These are phyloP conservation scores for Colletotrichum spaethianum DNA, from an alignment of 2,329 filamentous ascomycete genomes.

Conservation along the genomic window DNA sequence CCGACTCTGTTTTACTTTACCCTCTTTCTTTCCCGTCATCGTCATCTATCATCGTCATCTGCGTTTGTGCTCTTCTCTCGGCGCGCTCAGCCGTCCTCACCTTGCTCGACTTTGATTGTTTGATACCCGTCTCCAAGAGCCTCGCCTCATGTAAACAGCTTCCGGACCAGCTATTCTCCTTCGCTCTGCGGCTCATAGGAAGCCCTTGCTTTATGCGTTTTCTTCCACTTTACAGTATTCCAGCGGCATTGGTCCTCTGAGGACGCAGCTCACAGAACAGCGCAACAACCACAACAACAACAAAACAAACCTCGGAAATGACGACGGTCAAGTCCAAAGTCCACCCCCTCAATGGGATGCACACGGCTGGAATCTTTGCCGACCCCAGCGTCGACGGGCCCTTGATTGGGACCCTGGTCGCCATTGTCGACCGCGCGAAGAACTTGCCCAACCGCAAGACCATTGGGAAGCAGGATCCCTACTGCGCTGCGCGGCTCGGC, in stretches of 20 bases:
- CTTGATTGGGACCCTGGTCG: constrained; percentile 91
- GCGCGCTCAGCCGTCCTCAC: constrained; percentile 9
- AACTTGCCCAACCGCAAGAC: constrained; percentile 97
- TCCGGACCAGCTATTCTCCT: neutral
- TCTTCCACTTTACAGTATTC: neutral
- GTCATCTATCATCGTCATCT: constrained; percentile 18
- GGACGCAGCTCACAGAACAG: neutral
- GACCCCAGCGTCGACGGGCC: constrained; percentile 96
- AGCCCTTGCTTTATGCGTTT: constrained; percentile 1
- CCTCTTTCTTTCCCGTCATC: constrained; percentile 28
- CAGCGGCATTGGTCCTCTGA: constrained; percentile 25
- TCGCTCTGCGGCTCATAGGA: constrained; percentile 8
- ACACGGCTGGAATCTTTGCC: constrained; percentile 93
- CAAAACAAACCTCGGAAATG: constrained; percentile 43
- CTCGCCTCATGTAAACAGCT: constrained; percentile 10
- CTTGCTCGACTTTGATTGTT: constrained; percentile 20
- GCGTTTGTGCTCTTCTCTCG: constrained; percentile 11
- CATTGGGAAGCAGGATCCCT: constrained; percentile 98
- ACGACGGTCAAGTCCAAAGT: constrained; percentile 70
- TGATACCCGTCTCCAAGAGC: constrained; percentile 26
- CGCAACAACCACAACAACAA: constrained; percentile 15
- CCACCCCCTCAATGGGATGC: constrained; percentile 73
- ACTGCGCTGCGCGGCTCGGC: constrained; percentile 92
- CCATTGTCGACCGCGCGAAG: constrained; percentile 94
- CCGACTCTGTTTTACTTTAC: constrained; percentile 14